A percentile compares a stretch with the other conserved stretches of the same genome.
These are phyloP conservation scores for Cyclotella atomus DNA, from an alignment of 108 stramenopile species.

Conservation along the genomic window DNA sequence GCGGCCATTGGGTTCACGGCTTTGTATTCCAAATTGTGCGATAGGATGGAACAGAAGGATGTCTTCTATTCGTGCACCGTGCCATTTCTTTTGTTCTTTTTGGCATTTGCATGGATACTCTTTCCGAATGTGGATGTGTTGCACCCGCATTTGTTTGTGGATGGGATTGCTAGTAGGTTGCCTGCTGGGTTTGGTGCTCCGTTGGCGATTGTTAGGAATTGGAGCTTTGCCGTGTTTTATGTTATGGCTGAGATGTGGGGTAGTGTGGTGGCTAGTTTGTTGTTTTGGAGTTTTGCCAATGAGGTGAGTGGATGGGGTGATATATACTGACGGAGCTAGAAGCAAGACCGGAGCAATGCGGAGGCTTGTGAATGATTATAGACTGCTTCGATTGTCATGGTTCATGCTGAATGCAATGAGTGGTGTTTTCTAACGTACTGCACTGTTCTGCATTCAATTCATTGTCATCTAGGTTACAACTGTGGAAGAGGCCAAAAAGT, in stretches of 20 bases:
- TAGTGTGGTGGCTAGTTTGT: conserved; percentile 91
- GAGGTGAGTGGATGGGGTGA: too few species aligned
- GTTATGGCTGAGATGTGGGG: conserved; percentile 99
- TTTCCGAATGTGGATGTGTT: conserved; percentile 83
- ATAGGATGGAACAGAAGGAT: conserved; percentile 85
- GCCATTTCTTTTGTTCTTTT: conserved; percentile 93
- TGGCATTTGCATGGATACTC: conserved; percentile 84
- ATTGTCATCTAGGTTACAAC: too few species aligned
- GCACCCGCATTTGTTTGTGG: conserved; percentile 92
- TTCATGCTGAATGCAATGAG: too few species aligned
- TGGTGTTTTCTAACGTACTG: too few species aligned
- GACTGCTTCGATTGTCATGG: too few species aligned
- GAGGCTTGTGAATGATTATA: too few species aligned
- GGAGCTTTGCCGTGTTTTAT: conserved; percentile 97
- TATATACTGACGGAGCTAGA: too few species aligned
- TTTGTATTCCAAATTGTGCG: conserved; percentile 84
- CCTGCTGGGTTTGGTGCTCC: conserved; percentile 85
- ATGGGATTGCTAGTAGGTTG: conserved; percentile 63
- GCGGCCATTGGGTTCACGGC: conserved; percentile 83
- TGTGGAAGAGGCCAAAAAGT: conserved; percentile 95
- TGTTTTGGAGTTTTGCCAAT: conserved; percentile 99
- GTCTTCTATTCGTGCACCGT: conserved; percentile 92
- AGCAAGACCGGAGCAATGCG: too few species aligned
- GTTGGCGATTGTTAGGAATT: conserved; percentile 88
- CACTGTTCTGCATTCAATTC: too few species aligned